A percentile compares a stretch with the other conserved stretches of the same genome.
These are phyloP conservation scores for Cucumis melo DNA, from an alignment of 306 rosid genomes.

Conservation along the genomic window DNA sequence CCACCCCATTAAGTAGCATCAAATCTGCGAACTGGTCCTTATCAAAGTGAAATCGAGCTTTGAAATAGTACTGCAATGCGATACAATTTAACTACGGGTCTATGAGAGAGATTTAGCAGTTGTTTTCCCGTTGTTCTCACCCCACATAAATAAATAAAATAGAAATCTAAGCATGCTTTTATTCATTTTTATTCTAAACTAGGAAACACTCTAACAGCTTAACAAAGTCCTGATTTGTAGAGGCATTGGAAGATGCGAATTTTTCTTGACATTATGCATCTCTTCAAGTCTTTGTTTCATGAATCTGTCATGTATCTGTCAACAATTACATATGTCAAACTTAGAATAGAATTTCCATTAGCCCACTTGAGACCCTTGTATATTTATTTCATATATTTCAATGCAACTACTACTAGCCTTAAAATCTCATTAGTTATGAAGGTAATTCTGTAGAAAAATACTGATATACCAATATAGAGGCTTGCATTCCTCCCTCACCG, in stretches of 20 bases:
- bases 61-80: conserved; percentile 61
- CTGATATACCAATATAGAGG: conserved; percentile 44
- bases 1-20: conserved; percentile 46
- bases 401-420: neutral
- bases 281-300: neutral
- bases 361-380: neutral
- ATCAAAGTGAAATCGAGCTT: conserved; percentile 72
- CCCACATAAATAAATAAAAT: too few species aligned
- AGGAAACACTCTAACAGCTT: neutral
- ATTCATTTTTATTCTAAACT: neutral
- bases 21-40: conserved; percentile 77
- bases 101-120: neutral
- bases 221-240: neutral
- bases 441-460: neutral
- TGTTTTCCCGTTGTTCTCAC: neutral
- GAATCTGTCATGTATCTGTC: neutral
- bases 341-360: neutral
- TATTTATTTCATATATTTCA: neutral
- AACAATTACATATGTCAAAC: neutral
- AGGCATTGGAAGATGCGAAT: neutral
- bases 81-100: neutral
- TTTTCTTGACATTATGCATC: neutral
- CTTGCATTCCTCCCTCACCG: conserved; percentile 58
- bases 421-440: neutral
- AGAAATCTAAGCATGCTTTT: neutral